Conservation (phyloP, 768 basidiomycete genomes). For the Leucocoprinus leucothites region DNA sequence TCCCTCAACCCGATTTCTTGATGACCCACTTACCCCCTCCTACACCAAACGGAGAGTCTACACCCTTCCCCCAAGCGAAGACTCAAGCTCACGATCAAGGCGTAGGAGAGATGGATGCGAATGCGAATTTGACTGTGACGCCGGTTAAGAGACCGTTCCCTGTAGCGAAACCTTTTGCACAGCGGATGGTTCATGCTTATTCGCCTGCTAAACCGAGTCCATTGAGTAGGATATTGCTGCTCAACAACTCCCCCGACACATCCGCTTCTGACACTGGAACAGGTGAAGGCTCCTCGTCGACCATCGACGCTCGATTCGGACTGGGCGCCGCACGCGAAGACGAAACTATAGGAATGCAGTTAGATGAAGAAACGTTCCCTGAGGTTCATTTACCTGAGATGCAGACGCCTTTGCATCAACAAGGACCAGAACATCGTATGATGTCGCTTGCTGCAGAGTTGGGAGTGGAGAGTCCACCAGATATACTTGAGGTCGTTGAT, state of each 20-base stretch:
- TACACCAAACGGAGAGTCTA: conserved; percentile 17
- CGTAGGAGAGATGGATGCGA: too few relatives aligned
- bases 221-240: conserved; percentile 73
- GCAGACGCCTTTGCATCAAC: too few relatives aligned
- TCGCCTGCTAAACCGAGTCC: conserved; percentile 81
- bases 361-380: neutral
- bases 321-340: conserved; percentile 33
- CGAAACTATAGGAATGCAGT: conserved; percentile 26
- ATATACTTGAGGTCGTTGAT: conserved; percentile 16
- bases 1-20: conserved; percentile 18
- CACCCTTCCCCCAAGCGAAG: conserved; percentile 14
- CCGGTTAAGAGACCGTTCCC: conserved; percentile 53
- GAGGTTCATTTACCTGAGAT: too few relatives aligned
- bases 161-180: conserved; percentile 65
- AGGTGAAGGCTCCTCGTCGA: conserved; percentile 17
- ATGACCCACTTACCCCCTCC: conserved; percentile 7
- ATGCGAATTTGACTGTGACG: neutral
- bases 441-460: conserved; percentile 45
- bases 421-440: conserved; percentile 20
- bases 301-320: conserved; percentile 20
- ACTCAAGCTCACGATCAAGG: too few relatives aligned
- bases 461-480: conserved; percentile 42
- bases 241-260: conserved; percentile 56
- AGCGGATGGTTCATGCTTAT: conserved; percentile 76
- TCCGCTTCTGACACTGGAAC: conserved; percentile 19